Base-by-base conservation (phyloP, 345 rosid species). In the Syzygium jambos region DNA sequence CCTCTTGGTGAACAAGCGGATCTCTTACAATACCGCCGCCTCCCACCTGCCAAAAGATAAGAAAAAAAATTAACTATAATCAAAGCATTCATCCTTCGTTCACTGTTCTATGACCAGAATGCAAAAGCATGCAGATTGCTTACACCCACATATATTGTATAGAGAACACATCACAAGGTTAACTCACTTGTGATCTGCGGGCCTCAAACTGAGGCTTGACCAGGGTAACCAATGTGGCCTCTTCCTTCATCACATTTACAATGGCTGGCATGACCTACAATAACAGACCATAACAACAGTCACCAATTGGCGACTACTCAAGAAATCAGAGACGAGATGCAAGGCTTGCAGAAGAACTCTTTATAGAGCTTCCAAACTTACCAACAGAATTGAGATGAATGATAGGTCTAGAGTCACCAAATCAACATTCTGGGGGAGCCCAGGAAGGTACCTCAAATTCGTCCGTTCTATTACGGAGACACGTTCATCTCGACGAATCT, bases 121-220 rank as follows among this genome's bases (percentile, higher is more conserved):
- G 80, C 5, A 34, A 11, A 34, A 16, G 43, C 43, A 30, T 68
- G 78, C 80, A 0, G 80, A 73, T 34, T 19, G 46, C 7, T 19
- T 34, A 73, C 78, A 17, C 19, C 49, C 25, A 4, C 80, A 34
- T 21, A 17, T 19, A 4, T 17, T 73, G 21, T 73, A 34, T 68
- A 34, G 46, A 68, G 78, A 68, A 17, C 38, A 34, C 25, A 4
- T 8, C 46, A 34, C 1, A 8, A 19, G 8, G 21, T 68, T 68
- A 68, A 68, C 5, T 90, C 91, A 98, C 99, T 90, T 98, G 99
- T 89, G 96, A 92, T 89, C 99, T 92, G 61, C 88, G 96, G 91
- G 99, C 99, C 93, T 96, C 98, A 86, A 96, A 98, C 82, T 96
- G 99, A 88, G 99, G 99, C 90, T 98, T 98, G 88, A 96, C 96